Percentiles rank a stretch among this genome's conserved stretches.
Evolutionary conservation across 177 flowering plant genomes (phyloP).

Genomic region (Vitis hybrid): DNA sequence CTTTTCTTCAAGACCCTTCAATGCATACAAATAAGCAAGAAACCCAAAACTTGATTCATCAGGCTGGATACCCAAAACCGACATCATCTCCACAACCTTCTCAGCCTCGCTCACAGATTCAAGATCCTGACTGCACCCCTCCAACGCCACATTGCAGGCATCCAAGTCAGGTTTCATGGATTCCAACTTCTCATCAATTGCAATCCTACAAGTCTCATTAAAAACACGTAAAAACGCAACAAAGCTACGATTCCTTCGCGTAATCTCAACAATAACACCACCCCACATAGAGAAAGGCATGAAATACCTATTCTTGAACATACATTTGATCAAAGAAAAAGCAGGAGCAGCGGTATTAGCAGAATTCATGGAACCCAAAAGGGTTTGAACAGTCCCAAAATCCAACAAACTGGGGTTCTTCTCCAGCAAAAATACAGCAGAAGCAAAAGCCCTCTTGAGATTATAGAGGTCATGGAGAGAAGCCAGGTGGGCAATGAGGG

Average conservation of each 20-base stretch:
- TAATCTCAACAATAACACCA: slow-evolving; percentile 48
- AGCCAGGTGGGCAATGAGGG: slow-evolving; percentile 67
- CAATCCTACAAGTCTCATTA: slow-evolving; percentile 69
- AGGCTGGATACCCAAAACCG: slow-evolving; percentile 67
- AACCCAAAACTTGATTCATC: slow-evolving; percentile 74
- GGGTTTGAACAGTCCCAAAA: slow-evolving; percentile 37
- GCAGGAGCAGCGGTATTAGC: slow-evolving; percentile 70
- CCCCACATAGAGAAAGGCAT: slow-evolving; percentile 80
- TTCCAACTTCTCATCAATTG: slow-evolving; percentile 71
- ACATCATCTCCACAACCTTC: slow-evolving; percentile 72
- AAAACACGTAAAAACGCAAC: slow-evolving; percentile 59
- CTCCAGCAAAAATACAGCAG: slow-evolving; percentile 63
- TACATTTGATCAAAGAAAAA: slow-evolving; percentile 64
- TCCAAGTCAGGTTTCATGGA: slow-evolving; percentile 69
- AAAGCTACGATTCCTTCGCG: slow-evolving; percentile 63
- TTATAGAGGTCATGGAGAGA: slow-evolving; percentile 55
- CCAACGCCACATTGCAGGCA: slow-evolving; percentile 86
- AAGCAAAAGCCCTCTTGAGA: slow-evolving; percentile 88
- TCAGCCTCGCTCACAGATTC: slow-evolving; percentile 80
- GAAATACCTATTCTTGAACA: slow-evolving; percentile 80
- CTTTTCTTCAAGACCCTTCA: slow-evolving; percentile 66
- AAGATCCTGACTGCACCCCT: slow-evolving; percentile 68
- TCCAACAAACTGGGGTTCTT: slow-evolving; percentile 56
- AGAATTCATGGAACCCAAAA: slow-evolving; percentile 52
- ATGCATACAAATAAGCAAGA: slow-evolving; percentile 83